A percentile compares a stretch with the other conserved stretches of the same genome.
Evolutionary conservation across 2,329 filamentous ascomycete genomes (phyloP).

Genomic region (Colletotrichum viniferum): DNA sequence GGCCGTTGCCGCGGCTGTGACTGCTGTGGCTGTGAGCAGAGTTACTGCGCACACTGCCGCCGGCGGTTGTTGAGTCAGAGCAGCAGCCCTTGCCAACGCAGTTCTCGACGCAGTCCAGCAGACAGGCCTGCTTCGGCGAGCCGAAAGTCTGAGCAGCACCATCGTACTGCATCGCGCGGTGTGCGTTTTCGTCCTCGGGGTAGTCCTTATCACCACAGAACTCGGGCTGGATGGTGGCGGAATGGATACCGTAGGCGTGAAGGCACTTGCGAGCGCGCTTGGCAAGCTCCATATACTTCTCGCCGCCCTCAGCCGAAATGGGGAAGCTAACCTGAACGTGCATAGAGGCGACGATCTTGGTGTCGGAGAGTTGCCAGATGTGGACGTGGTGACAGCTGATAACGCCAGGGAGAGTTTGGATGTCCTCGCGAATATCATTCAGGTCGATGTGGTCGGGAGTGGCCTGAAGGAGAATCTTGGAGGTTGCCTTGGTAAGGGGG

Average conservation of each 20-base stretch:
- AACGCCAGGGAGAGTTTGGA: slow-evolving; percentile 82
- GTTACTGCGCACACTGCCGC: slow-evolving; percentile 36
- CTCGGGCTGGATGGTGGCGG: slow-evolving; percentile 95
- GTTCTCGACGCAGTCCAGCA: slow-evolving; percentile 58
- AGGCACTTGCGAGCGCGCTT: slow-evolving; percentile 84
- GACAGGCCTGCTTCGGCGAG: slow-evolving; percentile 38
- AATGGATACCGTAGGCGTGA: slow-evolving; percentile 95
- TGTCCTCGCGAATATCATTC: slow-evolving; percentile 91
- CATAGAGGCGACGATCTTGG: slow-evolving; percentile 90
- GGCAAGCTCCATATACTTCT: slow-evolving; percentile 90
- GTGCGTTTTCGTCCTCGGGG: slow-evolving; percentile 39
- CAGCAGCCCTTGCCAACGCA: slow-evolving; percentile 53
- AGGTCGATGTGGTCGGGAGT: slow-evolving; percentile 88
- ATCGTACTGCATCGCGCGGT: slow-evolving; percentile 36
- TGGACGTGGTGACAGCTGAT: slow-evolving; percentile 94
- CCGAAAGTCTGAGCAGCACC: slow-evolving; percentile 31
- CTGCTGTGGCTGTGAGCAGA: slow-evolving; percentile 29
- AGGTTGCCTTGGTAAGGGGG: slow-evolving; percentile 78
- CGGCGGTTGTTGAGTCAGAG: slow-evolving; percentile 32
- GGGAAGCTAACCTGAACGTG: slow-evolving; percentile 93
- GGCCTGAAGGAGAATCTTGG: slow-evolving; percentile 90
- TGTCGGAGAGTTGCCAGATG: slow-evolving; percentile 96
- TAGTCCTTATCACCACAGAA: slow-evolving; percentile 65
- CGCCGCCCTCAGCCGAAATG: slow-evolving; percentile 78
- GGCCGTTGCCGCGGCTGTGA: slow-evolving; percentile 27